Evolutionary conservation across 257 asterid genomes (phyloP).

Genomic region (Scutellaria barbata): DNA sequence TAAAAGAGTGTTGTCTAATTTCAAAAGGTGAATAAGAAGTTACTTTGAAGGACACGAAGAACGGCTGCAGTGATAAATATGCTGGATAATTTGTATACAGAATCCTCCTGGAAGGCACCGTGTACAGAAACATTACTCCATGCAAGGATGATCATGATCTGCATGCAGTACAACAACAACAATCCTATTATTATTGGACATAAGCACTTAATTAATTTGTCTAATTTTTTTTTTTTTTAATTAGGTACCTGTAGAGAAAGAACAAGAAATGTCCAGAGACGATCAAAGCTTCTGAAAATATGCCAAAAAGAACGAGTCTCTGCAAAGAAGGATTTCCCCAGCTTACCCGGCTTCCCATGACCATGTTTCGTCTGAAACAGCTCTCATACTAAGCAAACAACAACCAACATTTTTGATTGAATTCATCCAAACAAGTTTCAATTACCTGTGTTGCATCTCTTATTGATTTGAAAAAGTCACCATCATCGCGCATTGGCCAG

Average conservation of each 20-base stretch:
- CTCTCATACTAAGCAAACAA: constrained; percentile 37
- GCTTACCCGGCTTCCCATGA: constrained; percentile 49
- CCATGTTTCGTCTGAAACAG: constrained; percentile 71
- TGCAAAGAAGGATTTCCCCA: constrained; percentile 91
- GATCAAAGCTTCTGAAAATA: constrained; percentile 90
- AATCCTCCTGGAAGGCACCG: constrained; percentile 62
- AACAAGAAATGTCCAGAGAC: constrained; percentile 89
- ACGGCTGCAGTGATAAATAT: constrained; percentile 89
- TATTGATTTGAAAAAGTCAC: constrained; percentile 83
- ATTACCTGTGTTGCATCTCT: constrained; percentile 57
- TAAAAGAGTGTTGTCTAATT: constrained; percentile 2
- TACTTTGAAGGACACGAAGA: constrained; percentile 92
- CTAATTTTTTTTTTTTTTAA: constrained; percentile 22
- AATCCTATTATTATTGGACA: constrained; percentile 34
- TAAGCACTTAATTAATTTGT: constrained; percentile 23
- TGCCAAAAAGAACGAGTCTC: constrained; percentile 98
- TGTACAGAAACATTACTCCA: constrained; percentile 73
- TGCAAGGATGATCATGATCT: constrained; percentile 79
- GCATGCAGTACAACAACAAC: constrained; percentile 37
- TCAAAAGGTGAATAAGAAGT: constrained; percentile 21
- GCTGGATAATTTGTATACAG: constrained; percentile 69
- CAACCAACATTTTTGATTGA: constrained; percentile 23
- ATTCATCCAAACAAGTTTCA: constrained; percentile 20
- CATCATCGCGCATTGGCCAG: constrained; percentile 99
- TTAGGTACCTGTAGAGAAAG: constrained; percentile 78